Base-by-base conservation (phyloP, 129 eudicot genomes). In the Pseudognaphalium luteoalbum region DNA sequence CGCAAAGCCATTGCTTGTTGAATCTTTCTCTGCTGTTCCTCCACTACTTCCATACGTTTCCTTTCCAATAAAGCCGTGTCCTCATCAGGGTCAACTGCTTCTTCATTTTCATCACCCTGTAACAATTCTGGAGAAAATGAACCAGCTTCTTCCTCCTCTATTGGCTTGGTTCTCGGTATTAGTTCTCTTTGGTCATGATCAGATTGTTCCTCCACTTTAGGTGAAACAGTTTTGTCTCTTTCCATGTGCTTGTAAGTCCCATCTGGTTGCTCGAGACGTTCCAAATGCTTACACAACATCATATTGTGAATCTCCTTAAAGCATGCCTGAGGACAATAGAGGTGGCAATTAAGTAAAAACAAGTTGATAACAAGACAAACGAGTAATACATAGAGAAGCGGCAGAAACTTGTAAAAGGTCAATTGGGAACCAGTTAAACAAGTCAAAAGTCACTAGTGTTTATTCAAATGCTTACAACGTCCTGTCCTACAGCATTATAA, bases 61-160 rank as follows among this genome's bases (percentile, higher is more conserved):
- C 73, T 81, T 72, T 94, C 97, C 91, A 94, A 52, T 28, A 88
- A 82, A 61, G 91, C 96, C 89, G 81, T 87, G 81, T 94, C 98
- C 86, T 88, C 98, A 70, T 88, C 97, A 73, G 98, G 98, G 76
- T 94, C 98, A 79, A 94, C 83, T 44, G 97, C 98, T 79, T 91
- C 97, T 78, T 94, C 98, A 50, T 74, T 54, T 25, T 91, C 98
- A 67, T 94, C 98, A 62, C 88, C 96, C 68, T 91, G 90, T 71
- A 94, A 78, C 60, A 91, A 81, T 65, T 88, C 87, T 3, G 98
- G 98, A 17, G 97, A 94, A 82, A 80, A 91, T 15, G 98, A 94
- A 25, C 97, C 97, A 33, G 81, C 96, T 41, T 70, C 85, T 12
- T 84, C 92, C 47, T 50, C 57, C 57, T 50, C 88, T 6, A 50